Evolutionary conservation across 441 rosid species (phyloP), one percentile per base, ranked within the genome.

Genomic region (Populus tomentosa): DNA sequence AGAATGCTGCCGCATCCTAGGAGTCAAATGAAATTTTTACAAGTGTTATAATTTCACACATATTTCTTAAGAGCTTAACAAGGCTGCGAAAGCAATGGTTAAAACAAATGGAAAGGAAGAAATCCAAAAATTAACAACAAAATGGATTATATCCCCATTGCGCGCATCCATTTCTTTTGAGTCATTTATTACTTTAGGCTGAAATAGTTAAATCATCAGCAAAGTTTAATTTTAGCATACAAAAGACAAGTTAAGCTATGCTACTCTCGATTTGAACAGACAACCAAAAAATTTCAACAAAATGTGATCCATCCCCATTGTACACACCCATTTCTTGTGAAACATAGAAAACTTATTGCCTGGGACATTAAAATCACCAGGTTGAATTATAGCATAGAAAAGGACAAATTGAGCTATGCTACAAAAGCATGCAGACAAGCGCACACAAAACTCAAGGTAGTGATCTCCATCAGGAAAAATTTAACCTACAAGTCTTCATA

Each of bases 1-100:
- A 93, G 85, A 90, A 93, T 78, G 89, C 85, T 76, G 92, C 87
- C 50, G 97, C 97, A 89, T 93, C 97, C 97, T 95, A 79, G 75
- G 78, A 80, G 80, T 7, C 30, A 69, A 80, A 79, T 67, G 4
- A 71, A 50, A 6, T 13, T 16, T 32, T 66, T 42, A 42, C 64
- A 69, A 24, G 32, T 13, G 5, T 68, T 30, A 9, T 63, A 13
- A 42, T 21, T 32, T 69, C 24, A 61, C 28, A 32, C 8, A 9
- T 40, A 59, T 30, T 72, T 35, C 72, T n/a, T n/a, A 63, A 33
- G 8, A 63, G 64, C 36, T 53, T 36, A n/a, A 6, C 18, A 65
- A 61, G 79, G 40, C 61, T 7, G 35, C 33, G n/a, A 73, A 70
- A 0, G 18, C 33, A 11, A 61, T 46, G 28, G 46, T 59, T 33